Evolutionary conservation across 345 rosid genomes (phyloP).

Genomic region (Luvunga scandens): DNA sequence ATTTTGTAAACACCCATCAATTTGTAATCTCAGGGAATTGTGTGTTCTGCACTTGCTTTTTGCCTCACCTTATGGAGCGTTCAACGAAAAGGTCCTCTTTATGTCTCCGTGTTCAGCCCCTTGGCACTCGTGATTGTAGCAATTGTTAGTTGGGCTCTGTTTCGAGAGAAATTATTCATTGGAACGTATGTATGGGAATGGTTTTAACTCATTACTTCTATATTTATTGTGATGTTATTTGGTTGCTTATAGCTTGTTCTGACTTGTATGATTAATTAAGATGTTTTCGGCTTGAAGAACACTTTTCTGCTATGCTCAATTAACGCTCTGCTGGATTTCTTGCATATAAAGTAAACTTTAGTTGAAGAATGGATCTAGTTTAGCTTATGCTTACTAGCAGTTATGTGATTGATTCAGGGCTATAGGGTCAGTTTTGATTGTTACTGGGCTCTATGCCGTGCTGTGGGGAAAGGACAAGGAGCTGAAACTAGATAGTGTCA

Average conservation of each 20-base stretch:
- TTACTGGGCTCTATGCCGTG: conserved; percentile 70
- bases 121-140: conserved; percentile 69
- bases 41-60: conserved; percentile 70
- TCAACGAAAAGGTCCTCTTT: conserved; percentile 77
- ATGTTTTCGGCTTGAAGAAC: too few relatives aligned
- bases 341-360: neutral
- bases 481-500: neutral
- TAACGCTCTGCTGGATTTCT: neutral
- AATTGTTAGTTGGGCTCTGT: conserved; percentile 73
- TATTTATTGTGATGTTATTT: too few relatives aligned
- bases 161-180: conserved; percentile 67
- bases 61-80: conserved; percentile 70
- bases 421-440: conserved; percentile 68
- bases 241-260: too few relatives aligned
- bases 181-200: conserved; percentile 59
- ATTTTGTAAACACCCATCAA: neutral
- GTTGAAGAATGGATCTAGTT: neutral
- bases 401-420: conserved; percentile 31
- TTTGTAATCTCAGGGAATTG: conserved; percentile 53
- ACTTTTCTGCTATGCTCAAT: neutral
- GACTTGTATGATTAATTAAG: too few relatives aligned
- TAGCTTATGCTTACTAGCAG: neutral
- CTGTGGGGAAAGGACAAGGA: conserved; percentile 92
- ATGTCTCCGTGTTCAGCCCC: conserved; percentile 87
- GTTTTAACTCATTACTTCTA: neutral